These are phyloP conservation scores for Diaporthe aspalathi DNA, from an alignment of 2,329 filamentous ascomycete species.

Conservation along the genomic window DNA sequence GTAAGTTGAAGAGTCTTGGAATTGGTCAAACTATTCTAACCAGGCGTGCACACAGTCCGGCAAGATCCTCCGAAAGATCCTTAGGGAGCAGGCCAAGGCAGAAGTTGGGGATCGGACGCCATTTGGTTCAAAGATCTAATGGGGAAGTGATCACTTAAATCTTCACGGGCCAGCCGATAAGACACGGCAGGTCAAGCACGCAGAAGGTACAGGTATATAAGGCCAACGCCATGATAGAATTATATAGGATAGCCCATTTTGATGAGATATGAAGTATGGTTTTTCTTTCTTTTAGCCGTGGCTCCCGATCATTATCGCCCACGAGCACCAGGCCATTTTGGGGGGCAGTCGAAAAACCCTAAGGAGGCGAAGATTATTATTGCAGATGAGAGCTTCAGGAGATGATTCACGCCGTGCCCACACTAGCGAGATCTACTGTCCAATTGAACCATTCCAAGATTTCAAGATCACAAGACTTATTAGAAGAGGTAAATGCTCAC, in stretches of 20 bases:
- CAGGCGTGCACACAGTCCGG: conserved; percentile 60
- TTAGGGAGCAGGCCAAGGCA: conserved; percentile 67
- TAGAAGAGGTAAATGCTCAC: too few species aligned
- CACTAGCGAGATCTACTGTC: neutral
- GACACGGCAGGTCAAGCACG: neutral
- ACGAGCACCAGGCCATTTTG: neutral
- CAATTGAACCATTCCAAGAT: too few species aligned
- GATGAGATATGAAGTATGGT: neutral
- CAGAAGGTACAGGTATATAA: neutral
- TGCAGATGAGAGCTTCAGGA: neutral
- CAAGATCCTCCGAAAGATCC: conserved; percentile 71
- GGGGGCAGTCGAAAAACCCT: too few species aligned
- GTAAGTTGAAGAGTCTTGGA: conserved; percentile 51
- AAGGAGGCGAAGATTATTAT: neutral
- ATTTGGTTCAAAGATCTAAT: conserved; percentile 43
- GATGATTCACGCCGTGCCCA: neutral
- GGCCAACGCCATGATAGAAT: neutral
- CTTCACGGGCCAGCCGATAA: neutral
- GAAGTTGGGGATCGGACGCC: conserved; percentile 60
- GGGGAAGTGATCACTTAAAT: neutral
- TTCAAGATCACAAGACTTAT: too few species aligned
- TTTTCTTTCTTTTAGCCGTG: neutral
- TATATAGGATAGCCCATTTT: neutral
- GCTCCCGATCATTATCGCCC: neutral
- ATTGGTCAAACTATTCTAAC: neutral